phyloP scores from a whole-genome alignment of 805 yeast genomes.

The Hemisphaericaspora nanyangensis region DNA sequence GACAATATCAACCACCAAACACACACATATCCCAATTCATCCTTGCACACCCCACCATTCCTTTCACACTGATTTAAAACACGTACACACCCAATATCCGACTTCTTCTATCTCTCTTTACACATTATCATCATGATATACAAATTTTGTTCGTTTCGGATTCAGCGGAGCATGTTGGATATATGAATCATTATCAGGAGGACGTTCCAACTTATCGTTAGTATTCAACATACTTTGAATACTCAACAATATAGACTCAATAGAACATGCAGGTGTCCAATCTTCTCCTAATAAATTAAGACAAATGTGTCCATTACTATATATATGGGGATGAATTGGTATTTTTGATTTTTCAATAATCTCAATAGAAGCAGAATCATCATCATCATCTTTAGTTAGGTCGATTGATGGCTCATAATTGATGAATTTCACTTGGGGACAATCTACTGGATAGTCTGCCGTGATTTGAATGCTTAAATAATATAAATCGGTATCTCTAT shows the following conservation, averaged over 20 bases:
- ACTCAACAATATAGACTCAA: conserved; percentile 49
- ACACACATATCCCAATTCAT: too few species aligned
- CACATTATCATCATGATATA: conserved; percentile 58
- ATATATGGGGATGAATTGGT: conserved; percentile 73
- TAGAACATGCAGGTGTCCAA: conserved; percentile 63
- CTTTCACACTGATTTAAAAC: not conserved
- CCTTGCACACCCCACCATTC: not conserved
- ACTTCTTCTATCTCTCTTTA: conserved; percentile 6
- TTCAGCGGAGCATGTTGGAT: conserved; percentile 51
- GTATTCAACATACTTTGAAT: conserved; percentile 61
- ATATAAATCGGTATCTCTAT: conserved; percentile 22
- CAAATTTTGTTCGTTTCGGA: conserved; percentile 49
- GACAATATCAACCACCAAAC: too few species aligned
- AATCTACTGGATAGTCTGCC: conserved; percentile 51
- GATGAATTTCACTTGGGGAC: conserved; percentile 58
- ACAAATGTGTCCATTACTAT: conserved; percentile 78
- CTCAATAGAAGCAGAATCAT: conserved; percentile 7
- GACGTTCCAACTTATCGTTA: conserved; percentile 46
- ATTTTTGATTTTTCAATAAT: conserved; percentile 21
- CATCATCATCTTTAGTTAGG: conserved; percentile 6
- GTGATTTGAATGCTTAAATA: conserved; percentile 42
- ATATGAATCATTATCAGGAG: conserved; percentile 54
- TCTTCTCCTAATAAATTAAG: conserved; percentile 59
- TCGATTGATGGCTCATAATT: conserved; percentile 5
- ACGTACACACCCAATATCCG: too few species aligned